Conservation (phyloP, 176 grass and related monocot species). For the Lolium rigidum region DNA sequence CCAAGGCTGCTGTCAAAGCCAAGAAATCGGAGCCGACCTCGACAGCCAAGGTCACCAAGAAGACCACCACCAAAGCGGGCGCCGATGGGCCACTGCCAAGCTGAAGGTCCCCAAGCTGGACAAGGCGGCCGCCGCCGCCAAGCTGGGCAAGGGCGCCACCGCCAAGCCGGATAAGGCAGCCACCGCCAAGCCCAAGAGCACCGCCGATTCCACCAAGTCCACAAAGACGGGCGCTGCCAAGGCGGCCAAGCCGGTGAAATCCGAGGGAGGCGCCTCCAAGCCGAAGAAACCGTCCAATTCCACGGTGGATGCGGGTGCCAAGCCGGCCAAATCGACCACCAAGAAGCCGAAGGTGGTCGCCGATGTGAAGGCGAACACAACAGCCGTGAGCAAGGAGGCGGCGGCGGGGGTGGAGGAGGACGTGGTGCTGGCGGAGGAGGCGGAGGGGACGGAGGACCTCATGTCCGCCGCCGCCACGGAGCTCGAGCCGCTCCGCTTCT, state of each 20-base stretch:
- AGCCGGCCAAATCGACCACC: slow-evolving; percentile 52
- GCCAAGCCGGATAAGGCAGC: slow-evolving; percentile 35
- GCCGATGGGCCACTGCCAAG: slow-evolving; percentile 39
- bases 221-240: not conserved
- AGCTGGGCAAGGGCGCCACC: slow-evolving; percentile 39
- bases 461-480: slow-evolving; percentile 72
- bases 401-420: slow-evolving; percentile 33
- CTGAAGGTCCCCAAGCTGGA: slow-evolving; percentile 53
- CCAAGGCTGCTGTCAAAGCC: slow-evolving; percentile 57
- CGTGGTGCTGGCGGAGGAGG: slow-evolving; percentile 51
- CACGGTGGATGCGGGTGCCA: slow-evolving; percentile 25
- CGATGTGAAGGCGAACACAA: slow-evolving; percentile 36
- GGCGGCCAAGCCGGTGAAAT: slow-evolving; percentile 51
- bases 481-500: slow-evolving; percentile 92
- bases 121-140: slow-evolving; percentile 50
- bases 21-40: slow-evolving; percentile 65
- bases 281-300: slow-evolving; percentile 53
- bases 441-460: slow-evolving; percentile 58
- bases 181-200: not conserved
- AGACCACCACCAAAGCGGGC: not conserved
- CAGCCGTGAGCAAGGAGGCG: slow-evolving; percentile 33
- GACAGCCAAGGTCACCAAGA: slow-evolving; percentile 39
- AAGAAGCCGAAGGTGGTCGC: slow-evolving; percentile 53
- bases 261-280: slow-evolving; percentile 54
- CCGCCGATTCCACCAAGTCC: slow-evolving; percentile 14